phyloP scores from a whole-genome alignment of 2,329 filamentous ascomycete genomes.

The Ophiostoma piceae region DNA sequence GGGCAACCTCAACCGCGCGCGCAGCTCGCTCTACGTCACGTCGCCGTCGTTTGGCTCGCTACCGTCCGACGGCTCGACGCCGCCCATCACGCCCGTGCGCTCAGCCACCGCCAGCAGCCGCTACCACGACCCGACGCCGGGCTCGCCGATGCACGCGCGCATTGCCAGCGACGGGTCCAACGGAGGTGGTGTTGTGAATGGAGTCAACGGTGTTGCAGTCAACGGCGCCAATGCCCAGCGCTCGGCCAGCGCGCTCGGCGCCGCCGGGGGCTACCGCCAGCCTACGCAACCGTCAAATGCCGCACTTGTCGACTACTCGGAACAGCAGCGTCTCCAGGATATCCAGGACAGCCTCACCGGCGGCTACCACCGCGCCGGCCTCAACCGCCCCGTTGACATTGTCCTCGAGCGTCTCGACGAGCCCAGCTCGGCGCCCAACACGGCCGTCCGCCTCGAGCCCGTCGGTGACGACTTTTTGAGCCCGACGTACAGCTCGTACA shows the following conservation, averaged over 20 bases:
- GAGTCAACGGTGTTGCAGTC: too few relatives aligned
- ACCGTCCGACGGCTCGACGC: slow-evolving; percentile 47
- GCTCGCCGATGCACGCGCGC: slow-evolving; percentile 49
- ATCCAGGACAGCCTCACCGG: slow-evolving; percentile 34
- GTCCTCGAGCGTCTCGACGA: slow-evolving; percentile 51
- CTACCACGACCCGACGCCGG: slow-evolving; percentile 28
- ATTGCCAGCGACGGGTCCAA: slow-evolving; percentile 50
- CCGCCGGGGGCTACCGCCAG: slow-evolving; percentile 54
- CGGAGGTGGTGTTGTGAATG: too few relatives aligned
- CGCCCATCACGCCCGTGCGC: slow-evolving; percentile 45
- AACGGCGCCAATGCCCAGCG: slow-evolving; percentile 39
- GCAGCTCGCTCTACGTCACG: slow-evolving; percentile 59
- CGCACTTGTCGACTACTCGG: slow-evolving; percentile 28
- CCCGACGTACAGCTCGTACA: slow-evolving; percentile 40
- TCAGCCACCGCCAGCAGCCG: slow-evolving; percentile 35
- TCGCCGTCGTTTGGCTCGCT: slow-evolving; percentile 63
- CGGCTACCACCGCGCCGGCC: slow-evolving; percentile 32
- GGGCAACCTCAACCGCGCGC: slow-evolving; percentile 75
- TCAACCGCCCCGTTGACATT: slow-evolving; percentile 37
- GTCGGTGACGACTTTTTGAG: slow-evolving; percentile 35
- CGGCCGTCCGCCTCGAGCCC: background rate
- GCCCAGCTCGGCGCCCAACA: slow-evolving; percentile 39
- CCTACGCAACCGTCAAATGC: slow-evolving; percentile 20
- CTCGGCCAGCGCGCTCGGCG: slow-evolving; percentile 59
- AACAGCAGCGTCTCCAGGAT: slow-evolving; percentile 40